Evolutionary conservation across 108 stramenopile genomes (phyloP).

Genomic region (Conticribra weissflogii): DNA sequence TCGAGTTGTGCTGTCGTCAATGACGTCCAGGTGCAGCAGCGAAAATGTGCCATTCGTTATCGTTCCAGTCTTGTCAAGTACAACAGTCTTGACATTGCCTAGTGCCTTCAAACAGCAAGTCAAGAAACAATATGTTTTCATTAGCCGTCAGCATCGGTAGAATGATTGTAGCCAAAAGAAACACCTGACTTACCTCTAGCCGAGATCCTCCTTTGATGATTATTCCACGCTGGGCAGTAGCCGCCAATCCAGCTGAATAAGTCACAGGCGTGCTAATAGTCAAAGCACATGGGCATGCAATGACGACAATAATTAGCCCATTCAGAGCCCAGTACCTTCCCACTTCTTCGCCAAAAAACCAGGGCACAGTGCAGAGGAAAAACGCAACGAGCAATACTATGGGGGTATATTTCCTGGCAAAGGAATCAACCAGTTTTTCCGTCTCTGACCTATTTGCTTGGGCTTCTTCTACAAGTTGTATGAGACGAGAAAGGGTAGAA

Average conservation of each 20-base stretch:
- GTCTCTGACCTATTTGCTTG: conserved; percentile 85
- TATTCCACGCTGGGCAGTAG: conserved; percentile 85
- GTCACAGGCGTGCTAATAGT: conserved; percentile 91
- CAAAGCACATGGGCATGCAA: conserved; percentile 95
- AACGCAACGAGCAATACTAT: conserved; percentile 70
- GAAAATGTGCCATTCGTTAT: conserved; percentile 81
- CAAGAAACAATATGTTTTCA: no score
- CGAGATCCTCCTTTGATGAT: conserved; percentile 85
- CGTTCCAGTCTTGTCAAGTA: conserved; percentile 93
- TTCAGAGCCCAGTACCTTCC: conserved; percentile 75
- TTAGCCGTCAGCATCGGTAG: no score
- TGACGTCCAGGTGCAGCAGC: conserved; percentile 60
- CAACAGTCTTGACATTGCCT: conserved; percentile 69
- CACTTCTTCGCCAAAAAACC: conserved; percentile 67
- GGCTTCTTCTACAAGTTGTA: conserved; percentile 82
- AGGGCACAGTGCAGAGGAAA: conserved; percentile 82
- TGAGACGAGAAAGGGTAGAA: conserved; percentile 77
- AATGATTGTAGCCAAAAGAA: neutral
- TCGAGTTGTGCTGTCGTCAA: conserved; percentile 49
- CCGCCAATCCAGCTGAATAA: conserved; percentile 88
- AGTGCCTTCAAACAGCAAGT: conserved; percentile 36
- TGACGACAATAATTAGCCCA: conserved; percentile 88
- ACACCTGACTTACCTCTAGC: conserved; percentile 55
- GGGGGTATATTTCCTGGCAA: conserved; percentile 90
- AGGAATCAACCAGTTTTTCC: conserved; percentile 87